These are phyloP conservation scores for Ampelomyces quisqualis DNA, from an alignment of 2,329 filamentous ascomycete genomes.

Conservation along the genomic window DNA sequence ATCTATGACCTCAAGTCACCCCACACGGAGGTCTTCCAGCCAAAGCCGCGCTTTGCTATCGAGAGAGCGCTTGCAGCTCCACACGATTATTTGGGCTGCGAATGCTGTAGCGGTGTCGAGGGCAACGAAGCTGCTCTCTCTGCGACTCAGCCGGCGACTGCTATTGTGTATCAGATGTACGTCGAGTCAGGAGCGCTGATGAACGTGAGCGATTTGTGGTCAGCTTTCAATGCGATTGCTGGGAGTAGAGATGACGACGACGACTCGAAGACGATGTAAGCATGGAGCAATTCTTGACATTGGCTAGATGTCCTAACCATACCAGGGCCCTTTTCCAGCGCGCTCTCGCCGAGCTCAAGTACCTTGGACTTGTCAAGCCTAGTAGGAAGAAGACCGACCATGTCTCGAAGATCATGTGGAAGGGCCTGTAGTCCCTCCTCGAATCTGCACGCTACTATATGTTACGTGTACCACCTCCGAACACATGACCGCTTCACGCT, in stretches of 20 bases:
- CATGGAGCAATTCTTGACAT: slow-evolving; percentile 3
- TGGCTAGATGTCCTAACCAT: slow-evolving; percentile 6
- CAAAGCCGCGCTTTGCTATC: slow-evolving; percentile 67
- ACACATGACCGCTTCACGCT: slow-evolving; percentile 8
- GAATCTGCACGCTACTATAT: slow-evolving; percentile 9
- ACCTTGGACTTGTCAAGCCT: slow-evolving; percentile 82
- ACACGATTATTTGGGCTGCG: slow-evolving; percentile 74
- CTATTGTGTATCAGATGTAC: slow-evolving; percentile 77
- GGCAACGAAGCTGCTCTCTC: slow-evolving; percentile 50
- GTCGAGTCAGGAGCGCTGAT: slow-evolving; percentile 74
- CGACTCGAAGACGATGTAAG: slow-evolving; percentile 51
- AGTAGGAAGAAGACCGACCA: slow-evolving; percentile 93
- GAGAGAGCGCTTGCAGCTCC: slow-evolving; percentile 71
- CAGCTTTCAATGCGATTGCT: slow-evolving; percentile 68
- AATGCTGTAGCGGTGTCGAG: slow-evolving; percentile 59
- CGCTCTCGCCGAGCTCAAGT: slow-evolving; percentile 78
- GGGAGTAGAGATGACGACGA: slow-evolving; percentile 52
- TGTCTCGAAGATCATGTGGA: slow-evolving; percentile 78
- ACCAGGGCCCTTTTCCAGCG: slow-evolving; percentile 74
- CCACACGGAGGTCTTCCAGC: slow-evolving; percentile 72
- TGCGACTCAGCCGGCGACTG: slow-evolving; percentile 66
- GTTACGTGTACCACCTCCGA: slow-evolving; percentile 13
- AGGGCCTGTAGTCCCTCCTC: slow-evolving; percentile 59
- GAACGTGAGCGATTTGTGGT: slow-evolving; percentile 78
- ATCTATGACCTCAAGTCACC: slow-evolving; percentile 72